Percentiles rank a stretch among this genome's conserved stretches.
These are phyloP conservation scores for Cyclotella atomus DNA, from an alignment of 108 stramenopile species.

Conservation along the genomic window DNA sequence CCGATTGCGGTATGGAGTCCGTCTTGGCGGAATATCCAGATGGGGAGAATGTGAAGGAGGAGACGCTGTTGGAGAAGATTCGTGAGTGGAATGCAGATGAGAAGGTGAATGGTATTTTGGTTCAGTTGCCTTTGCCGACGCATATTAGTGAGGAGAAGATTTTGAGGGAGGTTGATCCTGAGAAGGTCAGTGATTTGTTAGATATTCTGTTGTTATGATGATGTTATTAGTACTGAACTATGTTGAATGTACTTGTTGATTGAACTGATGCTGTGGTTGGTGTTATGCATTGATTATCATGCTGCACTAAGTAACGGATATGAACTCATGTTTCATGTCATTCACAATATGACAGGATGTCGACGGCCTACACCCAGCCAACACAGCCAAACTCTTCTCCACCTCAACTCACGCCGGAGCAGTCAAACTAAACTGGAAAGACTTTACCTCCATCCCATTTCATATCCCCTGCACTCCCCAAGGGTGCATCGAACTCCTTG, in stretches of 20 bases:
- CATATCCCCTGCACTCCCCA: slow-evolving; percentile 88
- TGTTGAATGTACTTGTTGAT: too few relatives aligned
- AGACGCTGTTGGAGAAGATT: slow-evolving; percentile 75
- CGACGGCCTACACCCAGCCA: slow-evolving; percentile 95
- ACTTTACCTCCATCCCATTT: slow-evolving; percentile 65
- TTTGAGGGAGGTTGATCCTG: slow-evolving; percentile 66
- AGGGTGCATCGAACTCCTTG: slow-evolving; percentile 96
- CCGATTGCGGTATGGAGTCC: slow-evolving; percentile 78
- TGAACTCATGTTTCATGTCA: not conserved
- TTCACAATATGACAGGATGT: slow-evolving; percentile 91
- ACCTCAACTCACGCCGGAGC: slow-evolving; percentile 57
- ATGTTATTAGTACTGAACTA: too few relatives aligned
- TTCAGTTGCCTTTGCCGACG: slow-evolving; percentile 94
- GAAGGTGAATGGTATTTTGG: slow-evolving; percentile 94
- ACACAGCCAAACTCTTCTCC: slow-evolving; percentile 81
- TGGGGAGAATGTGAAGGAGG: slow-evolving; percentile 77
- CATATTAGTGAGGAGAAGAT: slow-evolving; percentile 88
- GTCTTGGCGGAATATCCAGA: slow-evolving; percentile 82
- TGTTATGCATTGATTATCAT: too few relatives aligned
- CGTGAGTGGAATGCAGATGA: slow-evolving; percentile 76
- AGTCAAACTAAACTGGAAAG: slow-evolving; percentile 59
- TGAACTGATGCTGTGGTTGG: too few relatives aligned
- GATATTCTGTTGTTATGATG: too few relatives aligned
- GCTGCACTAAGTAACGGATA: too few relatives aligned
- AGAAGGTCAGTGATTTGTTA: slow-evolving; percentile 56